phyloP scores from a whole-genome alignment of 805 yeast genomes.

The Saccharomycopsis sp. region DNA sequence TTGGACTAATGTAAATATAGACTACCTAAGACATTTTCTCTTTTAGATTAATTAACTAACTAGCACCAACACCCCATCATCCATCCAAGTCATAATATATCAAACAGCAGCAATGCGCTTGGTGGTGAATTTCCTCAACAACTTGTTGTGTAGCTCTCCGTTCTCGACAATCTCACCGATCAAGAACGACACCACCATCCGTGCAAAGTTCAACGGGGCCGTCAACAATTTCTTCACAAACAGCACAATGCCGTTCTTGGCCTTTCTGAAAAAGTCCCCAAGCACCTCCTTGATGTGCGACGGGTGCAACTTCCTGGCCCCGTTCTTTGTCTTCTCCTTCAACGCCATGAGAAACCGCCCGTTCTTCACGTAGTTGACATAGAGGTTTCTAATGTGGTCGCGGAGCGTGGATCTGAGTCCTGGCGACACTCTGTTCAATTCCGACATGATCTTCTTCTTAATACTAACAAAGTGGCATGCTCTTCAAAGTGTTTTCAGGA shows the following conservation, averaged over 20 bases:
- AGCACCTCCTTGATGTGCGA: constrained; percentile 19
- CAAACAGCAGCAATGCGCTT: constrained; percentile 5
- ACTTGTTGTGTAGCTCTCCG: constrained; percentile 11
- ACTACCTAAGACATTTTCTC: no score
- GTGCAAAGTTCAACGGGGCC: constrained; percentile 19
- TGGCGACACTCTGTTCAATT: no score
- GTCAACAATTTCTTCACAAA: constrained; percentile 19
- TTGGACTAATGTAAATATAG: no score
- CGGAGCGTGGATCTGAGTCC: constrained; percentile 13
- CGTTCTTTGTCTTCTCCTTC: constrained; percentile 18
- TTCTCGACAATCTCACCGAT: constrained; percentile 16
- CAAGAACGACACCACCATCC: constrained; percentile 16
- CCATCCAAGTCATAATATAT: no score
- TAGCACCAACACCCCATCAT: no score
- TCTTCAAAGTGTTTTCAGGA: no score
- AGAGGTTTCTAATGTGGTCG: constrained; percentile 17
- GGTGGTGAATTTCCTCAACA: background rate
- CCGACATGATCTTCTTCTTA: no score
- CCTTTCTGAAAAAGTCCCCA: constrained; percentile 12
- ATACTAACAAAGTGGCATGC: no score
- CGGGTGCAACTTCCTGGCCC: constrained; percentile 15
- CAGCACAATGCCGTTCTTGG: constrained; percentile 15
- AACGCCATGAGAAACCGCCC: constrained; percentile 15
- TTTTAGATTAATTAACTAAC: no score
- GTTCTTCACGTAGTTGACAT: constrained; percentile 17